Conservation (phyloP, 1,139 yeast species). For the Hansenula lynferdii region DNA sequence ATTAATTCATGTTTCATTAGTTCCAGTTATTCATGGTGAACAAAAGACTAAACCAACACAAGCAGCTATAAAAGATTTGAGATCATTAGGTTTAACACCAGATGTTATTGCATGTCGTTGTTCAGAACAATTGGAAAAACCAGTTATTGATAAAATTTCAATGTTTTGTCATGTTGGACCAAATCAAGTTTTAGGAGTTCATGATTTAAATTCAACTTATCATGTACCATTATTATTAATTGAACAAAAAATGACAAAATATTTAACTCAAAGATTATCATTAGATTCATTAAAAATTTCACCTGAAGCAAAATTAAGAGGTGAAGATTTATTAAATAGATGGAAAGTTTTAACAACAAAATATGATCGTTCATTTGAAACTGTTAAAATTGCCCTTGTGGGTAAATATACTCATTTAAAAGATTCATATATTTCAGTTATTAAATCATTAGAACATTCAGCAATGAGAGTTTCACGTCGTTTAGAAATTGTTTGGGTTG, state of each 20-base stretch:
- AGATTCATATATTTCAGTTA: constrained; percentile 92
- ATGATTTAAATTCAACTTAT: constrained; percentile 94
- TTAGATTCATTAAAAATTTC: constrained; percentile 49
- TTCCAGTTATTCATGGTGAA: constrained; percentile 97
- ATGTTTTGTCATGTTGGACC: constrained; percentile 99
- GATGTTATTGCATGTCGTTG: constrained; percentile 99
- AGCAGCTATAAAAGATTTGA: constrained; percentile 95
- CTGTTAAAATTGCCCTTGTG: constrained; percentile 90
- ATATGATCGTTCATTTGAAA: constrained; percentile 78
- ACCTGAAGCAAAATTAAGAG: constrained; percentile 53
- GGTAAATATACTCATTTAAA: constrained; percentile 96
- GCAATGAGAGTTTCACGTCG: constrained; percentile 85
- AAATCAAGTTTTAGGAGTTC: constrained; percentile 94
- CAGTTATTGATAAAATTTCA: constrained; percentile 90
- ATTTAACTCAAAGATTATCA: constrained; percentile 62
- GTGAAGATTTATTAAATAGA: constrained; percentile 62
- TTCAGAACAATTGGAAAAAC: constrained; percentile 70
- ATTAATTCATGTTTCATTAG: constrained; percentile 91
- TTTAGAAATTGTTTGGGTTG: constrained; percentile 92
- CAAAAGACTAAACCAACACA: constrained; percentile 99
- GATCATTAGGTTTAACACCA: constrained; percentile 91
- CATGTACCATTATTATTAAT: constrained; percentile 91
- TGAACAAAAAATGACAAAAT: constrained; percentile 82
- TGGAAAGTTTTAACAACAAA: constrained; percentile 79
- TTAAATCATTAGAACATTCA: constrained; percentile 92